Evolutionary conservation across 2,329 filamentous ascomycete genomes (phyloP).

Genomic region (Sclerotinia sclerotiorum): DNA sequence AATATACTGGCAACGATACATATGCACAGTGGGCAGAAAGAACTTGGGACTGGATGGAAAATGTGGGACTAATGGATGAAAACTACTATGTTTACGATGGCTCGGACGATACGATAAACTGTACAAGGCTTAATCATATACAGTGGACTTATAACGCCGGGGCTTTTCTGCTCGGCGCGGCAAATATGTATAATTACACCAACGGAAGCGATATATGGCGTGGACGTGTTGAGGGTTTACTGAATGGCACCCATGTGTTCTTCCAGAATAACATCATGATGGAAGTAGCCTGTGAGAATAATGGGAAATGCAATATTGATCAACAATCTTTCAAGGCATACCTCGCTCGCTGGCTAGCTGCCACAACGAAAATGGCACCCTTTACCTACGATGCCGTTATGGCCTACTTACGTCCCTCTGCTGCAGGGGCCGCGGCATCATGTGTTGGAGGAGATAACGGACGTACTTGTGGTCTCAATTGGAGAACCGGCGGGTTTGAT

Average conservation of each 20-base stretch:
- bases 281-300: conserved; percentile 63
- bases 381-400: conserved; percentile 56
- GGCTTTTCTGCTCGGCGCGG: conserved; percentile 63
- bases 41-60: conserved; percentile 68
- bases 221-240: conserved; percentile 55
- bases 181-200: conserved; percentile 68
- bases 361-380: conserved; percentile 62
- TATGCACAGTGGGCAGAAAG: conserved; percentile 76
- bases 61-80: conserved; percentile 57
- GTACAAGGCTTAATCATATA: conserved; percentile 56
- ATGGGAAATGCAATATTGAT: conserved; percentile 58
- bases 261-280: conserved; percentile 61
- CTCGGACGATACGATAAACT: conserved; percentile 56
- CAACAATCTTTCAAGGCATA: conserved; percentile 64
- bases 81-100: conserved; percentile 65
- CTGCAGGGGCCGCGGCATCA: conserved; percentile 54
- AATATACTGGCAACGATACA: conserved; percentile 74
- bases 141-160: conserved; percentile 72
- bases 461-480: conserved; percentile 60
- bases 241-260: conserved; percentile 55
- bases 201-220: conserved; percentile 57
- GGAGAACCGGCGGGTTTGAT: conserved; percentile 52
- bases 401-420: conserved; percentile 55
- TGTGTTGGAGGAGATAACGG: conserved; percentile 60
- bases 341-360: conserved; percentile 59